phyloP scores from a whole-genome alignment of 805 yeast genomes.

The Zygosaccharomyces lentus region DNA sequence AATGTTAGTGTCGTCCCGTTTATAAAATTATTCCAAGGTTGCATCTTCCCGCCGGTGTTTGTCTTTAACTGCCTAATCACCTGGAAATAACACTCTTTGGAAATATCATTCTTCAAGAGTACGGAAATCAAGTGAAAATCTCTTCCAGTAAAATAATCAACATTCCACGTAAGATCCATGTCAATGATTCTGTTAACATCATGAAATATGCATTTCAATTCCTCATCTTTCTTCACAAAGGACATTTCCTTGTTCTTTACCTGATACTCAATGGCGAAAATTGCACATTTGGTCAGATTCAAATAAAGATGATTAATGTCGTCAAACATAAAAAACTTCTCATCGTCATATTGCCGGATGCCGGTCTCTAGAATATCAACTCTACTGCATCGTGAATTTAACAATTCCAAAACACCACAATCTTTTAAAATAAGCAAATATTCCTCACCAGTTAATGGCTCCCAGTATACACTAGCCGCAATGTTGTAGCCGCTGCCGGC shows the following conservation, averaged over 20 bases:
- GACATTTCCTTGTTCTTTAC: slow-evolving; percentile 4
- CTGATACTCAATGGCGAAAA: slow-evolving; percentile 12
- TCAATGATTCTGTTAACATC: slow-evolving; percentile 10
- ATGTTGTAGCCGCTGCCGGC: slow-evolving; percentile 17
- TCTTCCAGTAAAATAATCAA: slow-evolving; percentile 15
- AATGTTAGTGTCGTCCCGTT: slow-evolving; percentile 4
- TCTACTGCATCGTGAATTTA: slow-evolving; percentile 7
- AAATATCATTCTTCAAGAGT: slow-evolving; percentile 5
- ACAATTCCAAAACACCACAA: slow-evolving; percentile 19
- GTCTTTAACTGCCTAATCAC: slow-evolving; percentile 13
- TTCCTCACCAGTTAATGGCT: slow-evolving; percentile 11
- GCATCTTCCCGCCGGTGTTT: slow-evolving; percentile 1
- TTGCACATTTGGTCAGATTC: slow-evolving; percentile 12
- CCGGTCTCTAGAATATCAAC: slow-evolving; percentile 16
- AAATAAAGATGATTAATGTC: slow-evolving; percentile 13
- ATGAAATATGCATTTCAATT: slow-evolving; percentile 8
- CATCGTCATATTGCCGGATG: slow-evolving; percentile 1
- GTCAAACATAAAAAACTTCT: slow-evolving; percentile 12
- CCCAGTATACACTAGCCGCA: slow-evolving; percentile 15
- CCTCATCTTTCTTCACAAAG: slow-evolving; percentile 10
- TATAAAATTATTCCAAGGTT: slow-evolving; percentile 8
- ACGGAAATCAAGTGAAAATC: slow-evolving; percentile 17
- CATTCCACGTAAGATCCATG: slow-evolving; percentile 13
- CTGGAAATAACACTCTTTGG: slow-evolving; percentile 8
- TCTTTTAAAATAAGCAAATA: slow-evolving; percentile 20